Evolutionary conservation across 2,329 filamentous ascomycete species (phyloP).

Genomic region (Hypocrella siamensis): DNA sequence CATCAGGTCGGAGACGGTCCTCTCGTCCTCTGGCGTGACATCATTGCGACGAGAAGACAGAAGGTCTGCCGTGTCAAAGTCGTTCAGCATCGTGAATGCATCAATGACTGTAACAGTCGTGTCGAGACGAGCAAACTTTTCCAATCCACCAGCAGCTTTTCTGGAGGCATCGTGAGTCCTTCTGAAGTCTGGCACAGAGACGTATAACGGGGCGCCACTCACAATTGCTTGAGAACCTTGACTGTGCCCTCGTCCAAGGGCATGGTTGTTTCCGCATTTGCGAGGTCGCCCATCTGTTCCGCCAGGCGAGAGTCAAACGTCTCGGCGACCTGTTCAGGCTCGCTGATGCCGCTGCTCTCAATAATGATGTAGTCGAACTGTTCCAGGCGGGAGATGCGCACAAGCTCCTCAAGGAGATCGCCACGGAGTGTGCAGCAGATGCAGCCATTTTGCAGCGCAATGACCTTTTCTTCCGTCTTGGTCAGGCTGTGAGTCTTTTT

Average conservation of each 20-base stretch:
- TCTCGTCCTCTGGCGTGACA: constrained; percentile 50
- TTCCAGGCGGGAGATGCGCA: constrained; percentile 42
- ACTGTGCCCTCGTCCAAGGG: constrained; percentile 19
- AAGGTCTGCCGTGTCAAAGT: constrained; percentile 56
- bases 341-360: constrained; percentile 57
- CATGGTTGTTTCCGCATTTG: constrained; percentile 12
- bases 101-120: constrained; percentile 61
- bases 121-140: constrained; percentile 50
- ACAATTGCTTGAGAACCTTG: constrained; percentile 20
- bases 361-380: constrained; percentile 58
- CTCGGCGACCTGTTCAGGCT: constrained; percentile 59
- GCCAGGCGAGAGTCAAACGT: constrained; percentile 47
- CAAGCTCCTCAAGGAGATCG: constrained; percentile 55
- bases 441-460: constrained; percentile 56
- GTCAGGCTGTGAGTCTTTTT: constrained; percentile 38
- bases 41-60: constrained; percentile 48
- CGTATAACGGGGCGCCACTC: constrained; percentile 3
- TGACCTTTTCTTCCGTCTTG: constrained; percentile 46
- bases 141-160: constrained; percentile 44
- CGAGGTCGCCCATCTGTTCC: constrained; percentile 25
- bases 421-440: constrained; percentile 64
- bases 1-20: constrained; percentile 61
- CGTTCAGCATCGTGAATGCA: constrained; percentile 55
- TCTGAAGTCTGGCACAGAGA: not conserved
- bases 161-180: constrained; percentile 8